phyloP scores from a whole-genome alignment of 371 early-diverging fungal genomes.

The Syncephalis plumigaleata region DNA sequence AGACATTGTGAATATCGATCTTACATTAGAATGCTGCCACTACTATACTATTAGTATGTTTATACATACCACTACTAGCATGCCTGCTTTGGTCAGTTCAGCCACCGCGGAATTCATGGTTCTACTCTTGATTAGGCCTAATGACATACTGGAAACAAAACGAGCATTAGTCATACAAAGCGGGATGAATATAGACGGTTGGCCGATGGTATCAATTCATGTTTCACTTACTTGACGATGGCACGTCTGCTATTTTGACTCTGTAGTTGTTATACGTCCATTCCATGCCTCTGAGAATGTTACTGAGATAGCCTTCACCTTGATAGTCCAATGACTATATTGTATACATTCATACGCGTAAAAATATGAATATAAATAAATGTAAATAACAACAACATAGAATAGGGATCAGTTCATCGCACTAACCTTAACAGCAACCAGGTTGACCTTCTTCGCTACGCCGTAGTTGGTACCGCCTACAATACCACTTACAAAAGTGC shows the following conservation, averaged over 20 bases:
- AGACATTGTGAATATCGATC: not conserved
- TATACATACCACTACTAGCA: not conserved
- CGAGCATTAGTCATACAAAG: no score
- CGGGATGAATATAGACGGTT: no score
- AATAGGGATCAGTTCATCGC: no score
- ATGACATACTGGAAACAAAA: not conserved
- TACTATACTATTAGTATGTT: no score
- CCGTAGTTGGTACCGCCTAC: conserved; percentile 42
- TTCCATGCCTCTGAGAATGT: not conserved
- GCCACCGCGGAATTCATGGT: not conserved
- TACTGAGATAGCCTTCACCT: not conserved
- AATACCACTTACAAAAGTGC: conserved; percentile 41
- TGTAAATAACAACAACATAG: conserved; percentile 1
- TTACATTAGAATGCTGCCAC: no score
- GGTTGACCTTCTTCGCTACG: conserved; percentile 42
- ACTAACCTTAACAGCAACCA: conserved; percentile 52
- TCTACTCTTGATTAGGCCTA: not conserved
- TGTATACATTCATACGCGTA: no score
- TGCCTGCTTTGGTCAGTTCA: not conserved
- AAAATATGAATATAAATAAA: not conserved
- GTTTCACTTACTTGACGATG: no score
- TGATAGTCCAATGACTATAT: not conserved
- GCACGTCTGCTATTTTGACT: not conserved
- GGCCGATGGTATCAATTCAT: no score
- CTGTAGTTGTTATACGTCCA: not conserved